Evolutionary conservation across 2,329 filamentous ascomycete genomes (phyloP), one percentile per base, ranked within the genome.

Genomic region (Alternaria postmessia): DNA sequence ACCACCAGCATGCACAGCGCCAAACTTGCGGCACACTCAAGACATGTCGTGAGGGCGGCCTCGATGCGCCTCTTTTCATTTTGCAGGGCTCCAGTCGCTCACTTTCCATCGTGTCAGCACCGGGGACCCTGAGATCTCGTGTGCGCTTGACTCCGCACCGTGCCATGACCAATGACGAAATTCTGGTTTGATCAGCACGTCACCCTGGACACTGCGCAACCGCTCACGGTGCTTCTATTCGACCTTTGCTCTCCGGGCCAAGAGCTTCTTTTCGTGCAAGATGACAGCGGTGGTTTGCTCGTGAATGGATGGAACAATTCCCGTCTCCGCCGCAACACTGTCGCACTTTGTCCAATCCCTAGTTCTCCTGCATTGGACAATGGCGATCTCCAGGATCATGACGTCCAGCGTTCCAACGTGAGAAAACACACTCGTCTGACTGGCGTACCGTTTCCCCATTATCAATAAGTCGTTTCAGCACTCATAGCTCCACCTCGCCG

Each of bases 381-480:
- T 56, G 64, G 53, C 58, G 63, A 74, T 73, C 69, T 28, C 58
- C 52, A 58, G 59, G 55, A 54, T 58, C 57, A 67, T 74, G 67
- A 72, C 67, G 64, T 70, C 44, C 61, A 43, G 47, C 47, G 39
- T 55, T 60, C 56, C 60, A 62, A 61, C 51, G 51, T 58, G 54
- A 52, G 56, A 42, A 48, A 47, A 47, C 48, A 51, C 47, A 57
- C 30, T 59, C 52, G 43, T 54, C 55, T 63, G 56, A 63, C 30
- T 67, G 41, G 43, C 64, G 58, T 46, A 43, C 44, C 57, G 61
- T 48, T 53, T 51, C 54, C 38, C 60, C 52, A 44, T 47, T 32
- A 36, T 38, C 57, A 56, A 39, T 48, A 62, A 55, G 49, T 57
- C 48, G 61, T 67, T 59, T 63, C 56, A 54, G 51, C 20, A 16